Base-by-base conservation (phyloP, 2,329 filamentous ascomycete genomes). In the Akanthomyces uredinophilus region DNA sequence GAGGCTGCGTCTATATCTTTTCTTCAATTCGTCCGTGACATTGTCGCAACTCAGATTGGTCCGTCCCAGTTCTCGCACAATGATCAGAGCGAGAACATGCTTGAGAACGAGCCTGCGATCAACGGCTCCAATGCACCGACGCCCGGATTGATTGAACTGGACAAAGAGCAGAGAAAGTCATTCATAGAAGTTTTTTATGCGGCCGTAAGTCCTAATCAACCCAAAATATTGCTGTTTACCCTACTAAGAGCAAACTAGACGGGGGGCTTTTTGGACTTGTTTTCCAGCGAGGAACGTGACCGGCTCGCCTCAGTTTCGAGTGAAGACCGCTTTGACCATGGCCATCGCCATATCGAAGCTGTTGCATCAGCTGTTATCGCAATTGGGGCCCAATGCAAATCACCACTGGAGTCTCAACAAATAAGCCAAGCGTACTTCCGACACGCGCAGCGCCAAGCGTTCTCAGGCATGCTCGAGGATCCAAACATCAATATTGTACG, bases 1-100 rank as follows among this genome's bases (percentile, higher is more conserved):
- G 73, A 77, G n/a, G 79, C 78, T 11, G 80, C 80, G 1, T 79
- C 81, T 0, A 71, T 86, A 16, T 85, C 83, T 0, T 86, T 86
- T 62, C 70, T 86, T 1, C 81, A 85, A 62, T 76, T 84, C 41
- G 73, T 84, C 16, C 76, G 81, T 16, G 74, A 79, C 14, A 76
- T 75, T 2, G 68, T 79, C 65, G 77, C 77, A 11, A 78, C 79
- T 37, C 77, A 83, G 63, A 81, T 83, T 60, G 82, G 82, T 0
- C 81, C 81, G 1, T 83, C 81, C 0, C 75, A 78, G 18, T 85
- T 84, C 67, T 82, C 82, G 0, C 77, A 83, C 61, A 79, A 78
- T 66, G 73, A 78, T 22, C 76, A 76, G 46, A 78, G 75, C n/a
- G 78, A 83, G 58, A 77, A 75, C 41, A 83, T 84, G 79, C 77